Conservation (phyloP, 805 yeast genomes). For the Kregervanrija delftensis region DNA sequence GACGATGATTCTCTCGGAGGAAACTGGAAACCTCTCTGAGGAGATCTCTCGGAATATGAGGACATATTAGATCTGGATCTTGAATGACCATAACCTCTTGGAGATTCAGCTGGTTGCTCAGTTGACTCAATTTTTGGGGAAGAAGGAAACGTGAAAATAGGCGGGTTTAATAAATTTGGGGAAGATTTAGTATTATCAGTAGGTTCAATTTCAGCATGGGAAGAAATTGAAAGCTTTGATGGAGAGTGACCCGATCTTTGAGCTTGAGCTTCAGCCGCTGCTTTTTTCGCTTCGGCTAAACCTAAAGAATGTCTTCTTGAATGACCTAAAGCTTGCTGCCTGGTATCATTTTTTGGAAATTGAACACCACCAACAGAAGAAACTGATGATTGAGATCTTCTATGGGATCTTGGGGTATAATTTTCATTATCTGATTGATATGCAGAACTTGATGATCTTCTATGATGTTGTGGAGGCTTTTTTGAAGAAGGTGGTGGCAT, state of each 20-base stretch:
- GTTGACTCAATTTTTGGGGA: conserved; percentile 11
- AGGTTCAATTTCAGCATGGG: conserved; percentile 7
- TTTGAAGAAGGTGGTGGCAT: conserved; percentile 24
- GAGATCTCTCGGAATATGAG: conserved; percentile 28
- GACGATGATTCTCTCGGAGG: conserved; percentile 40
- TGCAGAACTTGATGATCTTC: conserved; percentile 24
- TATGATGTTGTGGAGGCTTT: conserved; percentile 20
- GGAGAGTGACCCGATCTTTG: conserved; percentile 44
- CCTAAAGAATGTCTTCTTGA: conserved; percentile 89
- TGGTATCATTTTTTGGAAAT: conserved; percentile 14
- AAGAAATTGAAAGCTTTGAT: conserved; percentile 19
- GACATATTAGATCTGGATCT: conserved; percentile 28
- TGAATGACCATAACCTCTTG: conserved; percentile 11
- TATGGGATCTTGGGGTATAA: conserved; percentile 29
- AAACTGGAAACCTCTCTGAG: conserved; percentile 53
- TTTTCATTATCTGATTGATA: conserved; percentile 9
- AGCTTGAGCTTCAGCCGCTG: conserved; percentile 88
- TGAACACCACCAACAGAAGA: conserved; percentile 18
- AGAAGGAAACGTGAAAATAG: conserved; percentile 53
- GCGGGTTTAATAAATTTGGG: conserved; percentile 18
- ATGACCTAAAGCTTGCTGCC: conserved; percentile 55
- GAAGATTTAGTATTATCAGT: conserved; percentile 8
- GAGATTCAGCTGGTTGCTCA: conserved; percentile 7
- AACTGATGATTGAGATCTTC: conserved; percentile 39
- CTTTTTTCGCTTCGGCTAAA: conserved; percentile 85